phyloP scores from a whole-genome alignment of 148 eudicot species.

The Rhododendron williamsianum region DNA sequence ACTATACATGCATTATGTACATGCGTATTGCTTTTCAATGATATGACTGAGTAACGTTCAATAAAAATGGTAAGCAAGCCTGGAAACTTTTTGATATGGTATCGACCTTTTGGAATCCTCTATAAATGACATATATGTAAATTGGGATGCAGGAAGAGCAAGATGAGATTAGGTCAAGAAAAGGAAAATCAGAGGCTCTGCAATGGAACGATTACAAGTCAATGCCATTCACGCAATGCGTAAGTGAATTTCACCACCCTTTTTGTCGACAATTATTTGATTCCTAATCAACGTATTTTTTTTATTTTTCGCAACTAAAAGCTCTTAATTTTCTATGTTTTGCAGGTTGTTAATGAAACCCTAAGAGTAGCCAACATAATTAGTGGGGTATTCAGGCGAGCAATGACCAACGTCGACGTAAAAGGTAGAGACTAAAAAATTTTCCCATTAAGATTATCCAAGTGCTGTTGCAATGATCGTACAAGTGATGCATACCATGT shows the following conservation, averaged over 20 bases:
- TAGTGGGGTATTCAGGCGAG: conserved; percentile 85
- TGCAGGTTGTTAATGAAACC: conserved; percentile 90
- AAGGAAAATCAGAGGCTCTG: conserved; percentile 54
- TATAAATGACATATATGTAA: background rate
- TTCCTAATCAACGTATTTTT: background rate
- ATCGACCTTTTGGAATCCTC: background rate
- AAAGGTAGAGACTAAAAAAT: conserved; percentile 35
- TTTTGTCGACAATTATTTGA: background rate
- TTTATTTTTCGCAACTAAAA: background rate
- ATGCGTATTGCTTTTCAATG: background rate
- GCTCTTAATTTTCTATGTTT: background rate
- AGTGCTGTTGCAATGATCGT: background rate
- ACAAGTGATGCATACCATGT: conserved; percentile 3
- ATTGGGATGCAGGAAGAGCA: conserved; percentile 64
- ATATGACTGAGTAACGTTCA: background rate
- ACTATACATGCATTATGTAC: background rate
- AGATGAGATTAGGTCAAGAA: conserved; percentile 51
- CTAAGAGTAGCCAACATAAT: conserved; percentile 85
- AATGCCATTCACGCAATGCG: conserved; percentile 97
- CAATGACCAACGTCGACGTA: conserved; percentile 62
- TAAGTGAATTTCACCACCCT: conserved; percentile 30
- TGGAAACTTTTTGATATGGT: background rate
- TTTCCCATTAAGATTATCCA: background rate
- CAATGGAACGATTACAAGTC: conserved; percentile 88
- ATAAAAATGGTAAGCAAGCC: background rate